Percentiles rank a stretch among this genome's conserved stretches.
Conservation (phyloP, 768 basidiomycete species). For the Phanerochaete sordida region DNA sequence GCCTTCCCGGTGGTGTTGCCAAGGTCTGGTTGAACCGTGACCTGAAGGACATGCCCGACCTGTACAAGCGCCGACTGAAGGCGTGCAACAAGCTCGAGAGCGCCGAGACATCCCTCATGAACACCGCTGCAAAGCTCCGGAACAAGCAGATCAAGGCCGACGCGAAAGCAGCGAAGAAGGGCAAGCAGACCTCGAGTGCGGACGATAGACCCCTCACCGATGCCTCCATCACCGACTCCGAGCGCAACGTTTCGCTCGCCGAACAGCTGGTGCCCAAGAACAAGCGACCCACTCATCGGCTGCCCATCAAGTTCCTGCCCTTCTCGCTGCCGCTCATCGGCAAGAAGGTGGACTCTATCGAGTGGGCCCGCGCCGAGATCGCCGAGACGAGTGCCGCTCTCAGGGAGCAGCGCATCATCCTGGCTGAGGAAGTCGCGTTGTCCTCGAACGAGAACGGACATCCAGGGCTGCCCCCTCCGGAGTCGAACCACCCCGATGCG, state of each 20-base stretch:
- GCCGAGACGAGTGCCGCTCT: conserved; percentile 30
- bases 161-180: conserved; percentile 29
- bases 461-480: conserved; percentile 15
- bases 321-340: conserved; percentile 68
- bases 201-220: conserved; percentile 24
- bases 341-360: conserved; percentile 89
- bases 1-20: conserved; percentile 86
- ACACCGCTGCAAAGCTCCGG: conserved; percentile 71
- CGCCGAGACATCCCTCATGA: conserved; percentile 77
- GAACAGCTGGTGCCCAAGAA: conserved; percentile 58
- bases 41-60: conserved; percentile 80
- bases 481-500: conserved; percentile 21
- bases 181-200: conserved; percentile 10
- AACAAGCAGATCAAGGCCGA: conserved; percentile 49
- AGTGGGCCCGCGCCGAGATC: conserved; percentile 84
- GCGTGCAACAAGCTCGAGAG: conserved; percentile 81
- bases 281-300: conserved; percentile 77
- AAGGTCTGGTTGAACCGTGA: conserved; percentile 92
- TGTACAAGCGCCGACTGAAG: conserved; percentile 71
- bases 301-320: conserved; percentile 46
- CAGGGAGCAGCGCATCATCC: conserved; percentile 21
- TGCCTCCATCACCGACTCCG: conserved; percentile 24
- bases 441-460: conserved; percentile 9
- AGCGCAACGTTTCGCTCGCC: conserved; percentile 19
- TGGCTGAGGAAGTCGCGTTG: conserved; percentile 27